Evolutionary conservation across 495 filamentous ascomycete species (phyloP), one percentile per base, ranked within the genome.

Genomic region (Penicillium nucicola): DNA sequence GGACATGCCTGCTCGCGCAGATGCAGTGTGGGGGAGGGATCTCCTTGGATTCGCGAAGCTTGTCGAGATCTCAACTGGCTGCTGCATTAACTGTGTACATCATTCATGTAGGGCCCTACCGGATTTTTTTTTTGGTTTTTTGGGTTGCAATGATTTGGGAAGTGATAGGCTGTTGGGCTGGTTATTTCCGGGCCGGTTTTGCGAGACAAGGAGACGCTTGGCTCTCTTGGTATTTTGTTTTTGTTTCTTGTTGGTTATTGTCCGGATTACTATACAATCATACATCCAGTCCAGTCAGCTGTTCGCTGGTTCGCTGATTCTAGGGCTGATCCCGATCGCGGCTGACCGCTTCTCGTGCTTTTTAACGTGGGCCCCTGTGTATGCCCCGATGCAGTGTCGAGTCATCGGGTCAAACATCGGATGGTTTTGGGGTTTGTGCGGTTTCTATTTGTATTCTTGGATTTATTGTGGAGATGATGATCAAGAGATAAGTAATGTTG

Each of bases 1-100:
- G 62, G 28, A 9, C 30, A 60, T 60, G 62, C 59, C 45, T 53
- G 62, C 22, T 59, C 55, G 39, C 22, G 39, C 40, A 50, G 28
- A 49, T 49, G 42, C 33, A 49, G 28, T 52, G 48, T 57, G 50
- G 58, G 62, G 56, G 45, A 47, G 58, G 48, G 49, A 56, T 56
- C 54, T 54, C 52, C 58, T 53, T 32, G 52, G 42, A 59, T 59
- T 62, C 44, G 41, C 36, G 61, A 62, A 65, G 62, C 62, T 65
- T 65, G 53, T 64, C 52, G 47, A 13, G 55, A 61, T 61, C 48
- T 52, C 12, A 58, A 56, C 28, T 44, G 35, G 19, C 25, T 50
- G 46, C 38, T 43, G 20, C 22, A 15, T 43, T 28, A 8, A 8
- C 5, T 9, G 7, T 28, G 5, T 28, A 28, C 25, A 8, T 28